Percentiles rank a stretch among this genome's conserved stretches.
Evolutionary conservation across 2,329 filamentous ascomycete species (phyloP).

Genomic region (Colletotrichum falcatum): DNA sequence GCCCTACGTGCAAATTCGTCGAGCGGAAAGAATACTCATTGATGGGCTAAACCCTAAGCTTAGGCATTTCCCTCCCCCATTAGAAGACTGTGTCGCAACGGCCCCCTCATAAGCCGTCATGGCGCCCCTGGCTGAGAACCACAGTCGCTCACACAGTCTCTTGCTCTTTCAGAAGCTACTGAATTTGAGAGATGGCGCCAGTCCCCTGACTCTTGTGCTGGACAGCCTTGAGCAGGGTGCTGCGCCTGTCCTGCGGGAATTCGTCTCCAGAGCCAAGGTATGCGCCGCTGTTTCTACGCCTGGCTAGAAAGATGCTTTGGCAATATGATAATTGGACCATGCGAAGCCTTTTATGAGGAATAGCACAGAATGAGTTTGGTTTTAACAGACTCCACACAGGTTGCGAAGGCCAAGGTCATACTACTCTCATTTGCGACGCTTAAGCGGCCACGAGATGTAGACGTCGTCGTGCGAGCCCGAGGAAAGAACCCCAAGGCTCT

Average conservation of each 20-base stretch:
- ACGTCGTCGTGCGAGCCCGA: slow-evolving; percentile 74
- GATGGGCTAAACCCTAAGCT: not conserved
- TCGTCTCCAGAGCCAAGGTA: slow-evolving; percentile 78
- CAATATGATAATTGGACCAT: not conserved
- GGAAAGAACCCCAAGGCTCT: slow-evolving; percentile 69
- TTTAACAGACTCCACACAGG: slow-evolving; percentile 51
- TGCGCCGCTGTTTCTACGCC: not conserved
- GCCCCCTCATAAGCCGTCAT: slow-evolving; percentile 52
- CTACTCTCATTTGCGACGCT: slow-evolving; percentile 84
- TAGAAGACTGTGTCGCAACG: not conserved
- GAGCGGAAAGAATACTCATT: not conserved
- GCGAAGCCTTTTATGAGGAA: not conserved
- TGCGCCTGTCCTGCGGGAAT: slow-evolving; percentile 76
- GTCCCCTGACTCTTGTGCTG: slow-evolving; percentile 86
- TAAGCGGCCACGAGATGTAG: slow-evolving; percentile 70
- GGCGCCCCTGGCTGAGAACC: slow-evolving; percentile 68
- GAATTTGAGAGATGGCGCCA: slow-evolving; percentile 81
- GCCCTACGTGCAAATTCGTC: not conserved
- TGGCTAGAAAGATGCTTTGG: not conserved
- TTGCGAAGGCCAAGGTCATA: slow-evolving; percentile 76
- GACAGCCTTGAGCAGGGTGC: slow-evolving; percentile 88
- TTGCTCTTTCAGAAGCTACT: slow-evolving; percentile 86
- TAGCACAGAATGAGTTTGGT: too few species aligned
- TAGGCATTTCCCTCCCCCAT: not conserved
- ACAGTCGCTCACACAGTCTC: slow-evolving; percentile 85